These are phyloP conservation scores for Penicillium sp. DNA, from an alignment of 2,329 filamentous ascomycete species.

Conservation along the genomic window DNA sequence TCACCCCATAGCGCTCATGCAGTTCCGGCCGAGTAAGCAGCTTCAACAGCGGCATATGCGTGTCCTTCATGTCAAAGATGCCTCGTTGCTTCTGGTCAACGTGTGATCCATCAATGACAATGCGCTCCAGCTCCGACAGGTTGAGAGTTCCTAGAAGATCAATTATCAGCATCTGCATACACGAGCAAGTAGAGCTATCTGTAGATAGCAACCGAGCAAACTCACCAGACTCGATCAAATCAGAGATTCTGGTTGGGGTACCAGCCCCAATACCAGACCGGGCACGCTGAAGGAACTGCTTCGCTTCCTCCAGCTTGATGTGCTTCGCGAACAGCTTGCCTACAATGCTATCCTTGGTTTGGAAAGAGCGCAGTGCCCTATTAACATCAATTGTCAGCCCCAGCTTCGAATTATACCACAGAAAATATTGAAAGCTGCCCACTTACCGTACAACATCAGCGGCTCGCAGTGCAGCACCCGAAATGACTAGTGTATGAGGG, in stretches of 20 bases:
- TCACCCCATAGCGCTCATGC: slow-evolving; percentile 63
- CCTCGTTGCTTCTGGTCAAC: slow-evolving; percentile 94
- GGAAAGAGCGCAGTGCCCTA: slow-evolving; percentile 73
- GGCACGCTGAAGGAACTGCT: slow-evolving; percentile 68
- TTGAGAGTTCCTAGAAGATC: slow-evolving; percentile 63
- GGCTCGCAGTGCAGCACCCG: slow-evolving; percentile 78
- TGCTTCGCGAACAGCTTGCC: slow-evolving; percentile 97
- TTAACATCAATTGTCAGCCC: slow-evolving; percentile 9
- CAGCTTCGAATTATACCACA: background rate
- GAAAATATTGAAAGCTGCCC: background rate
- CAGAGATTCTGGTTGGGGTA: slow-evolving; percentile 78
- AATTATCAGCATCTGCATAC: slow-evolving; percentile 4
- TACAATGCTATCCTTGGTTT: slow-evolving; percentile 73
- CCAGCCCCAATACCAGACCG: slow-evolving; percentile 79
- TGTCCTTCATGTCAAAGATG: slow-evolving; percentile 93
- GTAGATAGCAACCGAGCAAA: background rate
- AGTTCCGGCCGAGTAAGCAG: slow-evolving; percentile 72
- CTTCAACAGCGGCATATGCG: slow-evolving; percentile 74
- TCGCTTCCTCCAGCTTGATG: slow-evolving; percentile 88
- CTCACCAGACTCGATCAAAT: slow-evolving; percentile 77
- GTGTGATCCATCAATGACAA: slow-evolving; percentile 88
- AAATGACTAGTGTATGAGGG: slow-evolving; percentile 86
- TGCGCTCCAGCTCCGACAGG: slow-evolving; percentile 67
- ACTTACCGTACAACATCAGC: slow-evolving; percentile 74
- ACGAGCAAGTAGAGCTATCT: background rate